A percentile compares a stretch with the other conserved stretches of the same genome.
Conservation (phyloP, 768 basidiomycete genomes). For the Macrolepiota albuminosa region DNA sequence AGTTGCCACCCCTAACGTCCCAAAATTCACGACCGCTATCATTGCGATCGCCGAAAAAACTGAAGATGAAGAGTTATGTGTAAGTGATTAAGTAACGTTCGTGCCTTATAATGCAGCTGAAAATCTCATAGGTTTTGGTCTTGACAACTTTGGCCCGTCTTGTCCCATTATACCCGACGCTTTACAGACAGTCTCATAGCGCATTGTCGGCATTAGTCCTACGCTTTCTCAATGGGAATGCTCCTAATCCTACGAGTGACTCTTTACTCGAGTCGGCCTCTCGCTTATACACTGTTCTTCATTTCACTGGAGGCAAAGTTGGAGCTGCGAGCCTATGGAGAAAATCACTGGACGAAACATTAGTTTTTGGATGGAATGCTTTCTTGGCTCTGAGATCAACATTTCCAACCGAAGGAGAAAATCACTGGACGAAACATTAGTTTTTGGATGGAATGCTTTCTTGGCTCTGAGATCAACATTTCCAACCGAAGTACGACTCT, state of each 20-base stretch:
- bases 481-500: slow-evolving; percentile 33
- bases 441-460: slow-evolving; percentile 63
- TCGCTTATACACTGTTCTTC: slow-evolving; percentile 56
- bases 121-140: slow-evolving; percentile 33
- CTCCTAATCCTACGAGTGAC: slow-evolving; percentile 34
- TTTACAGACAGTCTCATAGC: slow-evolving; percentile 52
- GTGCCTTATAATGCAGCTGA: not conserved
- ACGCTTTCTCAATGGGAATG: slow-evolving; percentile 51
- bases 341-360: slow-evolving; percentile 66
- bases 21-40: slow-evolving; percentile 63
- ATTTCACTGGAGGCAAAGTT: slow-evolving; percentile 75
- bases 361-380: slow-evolving; percentile 62
- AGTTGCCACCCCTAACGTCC: slow-evolving; percentile 62
- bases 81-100: slow-evolving; percentile 21
- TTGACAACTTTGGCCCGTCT: slow-evolving; percentile 49
- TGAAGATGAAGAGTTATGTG: slow-evolving; percentile 49
- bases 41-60: slow-evolving; percentile 51
- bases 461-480: slow-evolving; percentile 57
- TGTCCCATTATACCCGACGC: slow-evolving; percentile 61
- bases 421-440: slow-evolving; percentile 63
- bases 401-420: slow-evolving; percentile 56
- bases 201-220: slow-evolving; percentile 51
- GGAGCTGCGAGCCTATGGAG: slow-evolving; percentile 70
- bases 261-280: slow-evolving; percentile 45
- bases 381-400: slow-evolving; percentile 57